A percentile compares a stretch with the other conserved stretches of the same genome.
Conservation (phyloP, 352 stramenopile species). For the Phytophthora palmivora region DNA sequence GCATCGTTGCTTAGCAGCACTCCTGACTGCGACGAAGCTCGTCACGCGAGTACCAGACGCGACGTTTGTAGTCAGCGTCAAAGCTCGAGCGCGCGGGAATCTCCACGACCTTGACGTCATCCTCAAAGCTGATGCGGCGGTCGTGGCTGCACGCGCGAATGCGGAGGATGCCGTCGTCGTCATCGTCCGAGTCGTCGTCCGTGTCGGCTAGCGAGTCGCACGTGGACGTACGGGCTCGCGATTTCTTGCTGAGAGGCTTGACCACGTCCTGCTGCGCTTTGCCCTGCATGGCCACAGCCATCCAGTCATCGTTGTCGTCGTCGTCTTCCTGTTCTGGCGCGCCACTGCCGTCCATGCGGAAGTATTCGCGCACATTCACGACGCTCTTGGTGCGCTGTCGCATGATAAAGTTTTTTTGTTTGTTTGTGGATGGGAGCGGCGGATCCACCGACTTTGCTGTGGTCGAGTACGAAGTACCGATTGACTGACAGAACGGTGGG, state of each 20-base stretch:
- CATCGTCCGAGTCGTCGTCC: constrained; percentile 71
- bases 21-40: constrained; percentile 63
- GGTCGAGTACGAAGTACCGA: constrained; percentile 3
- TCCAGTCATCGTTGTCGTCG: constrained; percentile 62
- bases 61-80: constrained; percentile 79
- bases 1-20: constrained; percentile 34
- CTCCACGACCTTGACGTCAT: constrained; percentile 73
- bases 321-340: constrained; percentile 51
- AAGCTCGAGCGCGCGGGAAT: constrained; percentile 78
- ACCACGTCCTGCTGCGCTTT: constrained; percentile 31
- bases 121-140: constrained; percentile 81
- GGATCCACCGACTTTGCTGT: no score
- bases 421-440: neutral
- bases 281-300: constrained; percentile 48
- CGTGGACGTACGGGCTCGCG: constrained; percentile 60
- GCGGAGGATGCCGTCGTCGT: constrained; percentile 58
- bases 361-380: constrained; percentile 78
- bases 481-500: constrained; percentile 9
- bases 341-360: constrained; percentile 59
- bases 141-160: constrained; percentile 71
- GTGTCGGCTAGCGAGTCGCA: constrained; percentile 67
- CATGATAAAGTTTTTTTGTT: constrained; percentile 35
- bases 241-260: constrained; percentile 41
- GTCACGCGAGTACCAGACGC: constrained; percentile 79
- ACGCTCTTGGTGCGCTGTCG: constrained; percentile 77